These are phyloP conservation scores for Tetragonia tetragonoides DNA, from an alignment of 148 eudicot species.

Conservation along the genomic window DNA sequence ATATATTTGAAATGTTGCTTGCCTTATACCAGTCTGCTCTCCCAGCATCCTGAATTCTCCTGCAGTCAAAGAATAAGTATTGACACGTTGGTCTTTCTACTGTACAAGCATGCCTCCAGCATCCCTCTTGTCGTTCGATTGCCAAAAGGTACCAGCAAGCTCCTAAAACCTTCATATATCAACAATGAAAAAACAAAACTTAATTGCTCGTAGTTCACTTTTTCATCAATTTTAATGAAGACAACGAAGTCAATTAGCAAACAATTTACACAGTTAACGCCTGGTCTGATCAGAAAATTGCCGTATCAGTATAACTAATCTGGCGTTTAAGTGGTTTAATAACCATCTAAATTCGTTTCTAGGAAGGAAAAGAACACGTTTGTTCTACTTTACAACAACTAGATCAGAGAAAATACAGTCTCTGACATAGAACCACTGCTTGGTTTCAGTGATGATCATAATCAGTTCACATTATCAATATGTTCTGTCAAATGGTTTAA, in stretches of 20 bases:
- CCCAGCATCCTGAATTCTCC: constrained; percentile 26
- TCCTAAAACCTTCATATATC: constrained; percentile 55
- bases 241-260: background rate
- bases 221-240: background rate
- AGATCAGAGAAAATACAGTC: no score
- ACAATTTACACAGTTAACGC: no score
- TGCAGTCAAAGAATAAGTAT: constrained; percentile 54
- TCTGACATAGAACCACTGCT: no score
- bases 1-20: constrained; percentile 51
- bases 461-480: no score
- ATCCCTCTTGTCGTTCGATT: constrained; percentile 67
- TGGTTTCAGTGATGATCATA: no score
- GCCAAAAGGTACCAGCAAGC: constrained; percentile 85
- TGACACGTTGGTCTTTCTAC: constrained; percentile 33
- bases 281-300: no score
- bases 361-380: no score
- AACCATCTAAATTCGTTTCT: no score
- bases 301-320: no score
- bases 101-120: constrained; percentile 61
- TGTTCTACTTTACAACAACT: no score
- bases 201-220: background rate
- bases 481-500: no score
- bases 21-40: constrained; percentile 48
- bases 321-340: no score
- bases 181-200: background rate